Evolutionary conservation across 23 red algal species (phyloP), one percentile per base, ranked within the genome.

Genomic region (Gracilaria domingensis): DNA sequence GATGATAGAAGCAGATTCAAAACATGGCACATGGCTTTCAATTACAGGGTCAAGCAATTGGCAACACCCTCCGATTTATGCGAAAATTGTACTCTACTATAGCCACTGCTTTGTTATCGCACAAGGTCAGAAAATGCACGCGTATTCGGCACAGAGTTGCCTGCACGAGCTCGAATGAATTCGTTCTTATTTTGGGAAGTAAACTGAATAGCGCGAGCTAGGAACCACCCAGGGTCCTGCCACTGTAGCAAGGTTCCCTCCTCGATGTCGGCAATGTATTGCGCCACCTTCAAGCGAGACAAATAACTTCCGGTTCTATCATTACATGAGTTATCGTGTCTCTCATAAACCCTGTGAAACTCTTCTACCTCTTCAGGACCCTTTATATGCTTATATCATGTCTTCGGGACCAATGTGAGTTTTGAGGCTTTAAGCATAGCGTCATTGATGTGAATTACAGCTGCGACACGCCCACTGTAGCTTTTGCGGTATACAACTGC

Each of bases 201-300:
- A 37, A 86, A 86, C 65, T 86, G 83, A 34, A 69, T 75, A 30
- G 83, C 66, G 17, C 60, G 45, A 16, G 83, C 83, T 9, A 75
- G 57, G 48, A 86, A 75, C 60, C 81, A 47, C 11, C 83, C 83
- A 25, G 83, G 83, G 21, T 86, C 83, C 53, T 86, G 61, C 8
- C 65, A 45, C 47, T 86, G 58, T 37, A 86, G 39, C 45, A 57
- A 23, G 55, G 58, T 86, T 0, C 34, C 23, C 42, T 86, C 21
- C 20, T 21, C 20, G n/a, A 86, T 14, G 12, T 32, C 66, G 34
- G 12, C n/a, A 8, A 75, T 33, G 5, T 57, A 26, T 34, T 70
- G 66, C 1, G 37, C 12, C 0, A 72, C 60, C 50, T 74, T 86
- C 36, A 26, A 75, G 1, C 69, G 39, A 8, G 69, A 42, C 25